Evolutionary conservation across 2,329 filamentous ascomycete genomes (phyloP).

Genomic region (Sclerotinia glacialis): DNA sequence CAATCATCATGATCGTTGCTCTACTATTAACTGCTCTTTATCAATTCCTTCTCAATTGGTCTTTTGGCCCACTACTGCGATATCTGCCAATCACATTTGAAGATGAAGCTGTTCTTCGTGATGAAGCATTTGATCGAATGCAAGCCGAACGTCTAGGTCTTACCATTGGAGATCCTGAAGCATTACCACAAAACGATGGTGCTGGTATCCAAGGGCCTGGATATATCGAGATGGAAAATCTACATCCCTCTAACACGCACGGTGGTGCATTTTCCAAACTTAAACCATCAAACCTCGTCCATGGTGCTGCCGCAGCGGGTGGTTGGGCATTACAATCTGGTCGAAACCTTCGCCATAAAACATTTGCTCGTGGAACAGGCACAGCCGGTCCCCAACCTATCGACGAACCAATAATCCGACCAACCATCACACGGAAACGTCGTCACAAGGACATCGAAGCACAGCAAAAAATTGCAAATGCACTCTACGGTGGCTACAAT

Average conservation of each 20-base stretch:
- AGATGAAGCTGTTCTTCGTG: conserved; percentile 88
- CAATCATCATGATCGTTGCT: conserved; percentile 77
- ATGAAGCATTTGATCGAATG: conserved; percentile 80
- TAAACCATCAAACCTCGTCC: conserved; percentile 36
- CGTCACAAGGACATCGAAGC: conserved; percentile 65
- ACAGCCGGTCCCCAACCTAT: conserved; percentile 43
- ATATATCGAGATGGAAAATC: conserved; percentile 48
- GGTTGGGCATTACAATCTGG: conserved; percentile 34
- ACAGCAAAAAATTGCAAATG: conserved; percentile 69
- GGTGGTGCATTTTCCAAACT: conserved; percentile 30
- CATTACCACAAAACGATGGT: conserved; percentile 27
- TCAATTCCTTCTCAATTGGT: conserved; percentile 75
- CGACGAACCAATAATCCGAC: conserved; percentile 18
- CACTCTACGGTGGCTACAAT: conserved; percentile 81
- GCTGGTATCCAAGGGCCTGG: conserved; percentile 31
- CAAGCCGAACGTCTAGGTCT: conserved; percentile 70
- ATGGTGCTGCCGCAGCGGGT: conserved; percentile 30
- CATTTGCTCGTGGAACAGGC: conserved; percentile 48
- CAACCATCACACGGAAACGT: conserved; percentile 40
- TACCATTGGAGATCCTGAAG: conserved; percentile 49
- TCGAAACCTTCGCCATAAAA: conserved; percentile 40
- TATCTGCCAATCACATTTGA: conserved; percentile 94
- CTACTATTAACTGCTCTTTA: conserved; percentile 69
- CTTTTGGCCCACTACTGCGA: conserved; percentile 80
- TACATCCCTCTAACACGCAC: conserved; percentile 39